A percentile compares a stretch with the other conserved stretches of the same genome.
Evolutionary conservation across 768 basidiomycete genomes (phyloP).

Genomic region (Pleurotus tuber-regium): DNA sequence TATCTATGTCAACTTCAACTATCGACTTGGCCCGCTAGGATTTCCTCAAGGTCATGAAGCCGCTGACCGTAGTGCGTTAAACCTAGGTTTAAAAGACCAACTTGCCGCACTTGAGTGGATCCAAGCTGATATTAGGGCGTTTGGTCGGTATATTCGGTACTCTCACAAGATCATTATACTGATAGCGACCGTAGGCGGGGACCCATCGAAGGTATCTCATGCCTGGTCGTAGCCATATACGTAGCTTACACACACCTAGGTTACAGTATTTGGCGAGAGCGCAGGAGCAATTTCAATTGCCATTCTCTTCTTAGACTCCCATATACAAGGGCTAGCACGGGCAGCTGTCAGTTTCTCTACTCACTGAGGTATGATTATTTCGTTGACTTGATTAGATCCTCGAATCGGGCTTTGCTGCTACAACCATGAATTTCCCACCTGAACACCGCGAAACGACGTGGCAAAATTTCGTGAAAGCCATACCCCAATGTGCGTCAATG

Average conservation of each 20-base stretch:
- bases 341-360: conserved; percentile 24
- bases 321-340: conserved; percentile 24
- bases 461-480: conserved; percentile 27
- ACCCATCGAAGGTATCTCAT: conserved; percentile 35
- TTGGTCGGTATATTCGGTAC: too few relatives aligned
- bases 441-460: conserved; percentile 23
- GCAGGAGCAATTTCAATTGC: conserved; percentile 44
- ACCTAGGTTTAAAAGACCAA: conserved; percentile 40
- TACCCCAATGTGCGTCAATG: conserved; percentile 20
- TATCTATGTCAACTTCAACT: conserved; percentile 46
- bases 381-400: conserved; percentile 32
- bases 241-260: conserved; percentile 18
- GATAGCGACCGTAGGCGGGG: too few relatives aligned
- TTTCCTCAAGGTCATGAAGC: conserved; percentile 41
- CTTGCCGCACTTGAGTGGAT: conserved; percentile 44
- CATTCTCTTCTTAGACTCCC: conserved; percentile 31
- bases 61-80: conserved; percentile 27
- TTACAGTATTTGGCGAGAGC: conserved; percentile 45
- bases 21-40: conserved; percentile 44
- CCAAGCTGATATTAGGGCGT: conserved; percentile 48
- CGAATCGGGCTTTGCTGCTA: conserved; percentile 36
- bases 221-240: too few relatives aligned
- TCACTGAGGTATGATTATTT: not conserved
- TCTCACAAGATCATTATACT: not conserved
- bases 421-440: conserved; percentile 24